These are phyloP conservation scores for Pascua sp. DNA, from an alignment of 1,284 basidiomycete genomes.

Conservation along the genomic window DNA sequence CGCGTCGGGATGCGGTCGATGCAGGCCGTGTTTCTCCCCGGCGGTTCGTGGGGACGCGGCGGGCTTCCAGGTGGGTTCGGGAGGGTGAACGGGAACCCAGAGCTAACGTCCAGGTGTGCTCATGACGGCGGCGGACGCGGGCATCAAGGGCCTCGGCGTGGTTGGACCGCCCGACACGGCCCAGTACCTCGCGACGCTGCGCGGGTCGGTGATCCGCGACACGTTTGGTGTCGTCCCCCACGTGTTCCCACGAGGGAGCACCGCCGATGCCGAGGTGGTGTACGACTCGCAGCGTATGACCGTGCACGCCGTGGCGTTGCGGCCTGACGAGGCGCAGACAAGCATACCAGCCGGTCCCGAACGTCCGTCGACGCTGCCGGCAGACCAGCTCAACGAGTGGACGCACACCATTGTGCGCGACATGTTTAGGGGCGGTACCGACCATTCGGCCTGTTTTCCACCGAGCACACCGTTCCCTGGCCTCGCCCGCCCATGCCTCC, in stretches of 20 bases:
- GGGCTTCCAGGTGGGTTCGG: slow-evolving; percentile 65
- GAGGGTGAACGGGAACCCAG: slow-evolving; percentile 1
- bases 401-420: slow-evolving; percentile 17
- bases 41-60: slow-evolving; percentile 56
- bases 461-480: slow-evolving; percentile 1
- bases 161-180: slow-evolving; percentile 68
- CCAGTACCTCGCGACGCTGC: slow-evolving; percentile 66
- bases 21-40: slow-evolving; percentile 69
- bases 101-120: slow-evolving; percentile 59
- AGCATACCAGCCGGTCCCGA: background rate
- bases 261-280: slow-evolving; percentile 19
- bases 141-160: slow-evolving; percentile 59
- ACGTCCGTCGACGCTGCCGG: slow-evolving; percentile 4
- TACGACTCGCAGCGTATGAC: slow-evolving; percentile 27
- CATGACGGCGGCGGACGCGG: slow-evolving; percentile 76
- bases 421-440: slow-evolving; percentile 24
- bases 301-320: slow-evolving; percentile 31
- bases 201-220: slow-evolving; percentile 31
- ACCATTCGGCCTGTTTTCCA: background rate
- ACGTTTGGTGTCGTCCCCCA: slow-evolving; percentile 10
- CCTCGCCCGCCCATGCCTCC: slow-evolving; percentile 2
- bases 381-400: slow-evolving; percentile 1
- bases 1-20: slow-evolving; percentile 62
- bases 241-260: slow-evolving; percentile 11
- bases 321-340: slow-evolving; percentile 1